phyloP scores from a whole-genome alignment of 345 rosid genomes.

The Eucalyptus urophylla region DNA sequence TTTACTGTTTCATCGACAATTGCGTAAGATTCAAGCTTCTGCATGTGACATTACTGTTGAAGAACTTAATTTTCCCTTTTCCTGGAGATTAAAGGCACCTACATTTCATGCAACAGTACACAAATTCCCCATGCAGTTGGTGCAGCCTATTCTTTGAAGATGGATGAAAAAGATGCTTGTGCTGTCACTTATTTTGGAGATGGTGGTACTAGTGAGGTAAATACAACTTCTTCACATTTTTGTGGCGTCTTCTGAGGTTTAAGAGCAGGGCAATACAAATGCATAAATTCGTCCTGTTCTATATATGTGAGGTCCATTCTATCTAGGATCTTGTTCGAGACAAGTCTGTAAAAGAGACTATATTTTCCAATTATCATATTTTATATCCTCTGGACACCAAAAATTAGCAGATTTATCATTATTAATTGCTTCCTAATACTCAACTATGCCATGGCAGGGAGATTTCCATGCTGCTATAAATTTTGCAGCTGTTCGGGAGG shows the following conservation, averaged over 20 bases:
- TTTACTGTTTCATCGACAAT: slow-evolving; percentile 46
- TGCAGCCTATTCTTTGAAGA: slow-evolving; percentile 81
- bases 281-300: background rate
- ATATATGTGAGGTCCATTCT: background rate
- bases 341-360: background rate
- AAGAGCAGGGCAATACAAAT: background rate
- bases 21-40: slow-evolving; percentile 24
- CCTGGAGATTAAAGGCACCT: background rate
- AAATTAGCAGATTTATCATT: background rate
- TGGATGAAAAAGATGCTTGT: slow-evolving; percentile 71
- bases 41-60: background rate
- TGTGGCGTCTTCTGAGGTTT: background rate
- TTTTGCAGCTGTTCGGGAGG: slow-evolving; percentile 72
- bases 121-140: slow-evolving; percentile 87
- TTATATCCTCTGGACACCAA: background rate
- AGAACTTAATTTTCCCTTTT: background rate
- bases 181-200: slow-evolving; percentile 67
- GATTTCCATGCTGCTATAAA: slow-evolving; percentile 76
- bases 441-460: slow-evolving; percentile 29
- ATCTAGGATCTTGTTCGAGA: background rate
- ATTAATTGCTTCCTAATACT: background rate
- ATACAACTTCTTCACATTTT: background rate
- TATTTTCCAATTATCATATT: background rate
- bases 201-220: slow-evolving; percentile 80
- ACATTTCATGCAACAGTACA: slow-evolving; percentile 20